Conservation (phyloP, 2,329 filamentous ascomycete genomes). For the Pleurostoma richardsiae region DNA sequence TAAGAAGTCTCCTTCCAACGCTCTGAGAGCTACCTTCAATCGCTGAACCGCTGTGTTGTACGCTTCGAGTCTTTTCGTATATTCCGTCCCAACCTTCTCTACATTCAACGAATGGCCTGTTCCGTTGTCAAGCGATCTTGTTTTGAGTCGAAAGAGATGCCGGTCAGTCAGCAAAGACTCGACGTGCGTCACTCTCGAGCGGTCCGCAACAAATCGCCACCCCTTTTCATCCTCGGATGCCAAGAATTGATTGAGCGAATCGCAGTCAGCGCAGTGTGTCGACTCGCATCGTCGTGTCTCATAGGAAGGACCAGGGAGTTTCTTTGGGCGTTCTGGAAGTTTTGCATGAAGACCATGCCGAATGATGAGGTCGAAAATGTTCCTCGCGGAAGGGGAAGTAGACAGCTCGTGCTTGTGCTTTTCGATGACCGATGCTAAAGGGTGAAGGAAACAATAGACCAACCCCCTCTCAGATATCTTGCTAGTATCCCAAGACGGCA, state of each 20-base stretch:
- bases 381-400: neutral
- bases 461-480: neutral
- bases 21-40: too few relatives aligned
- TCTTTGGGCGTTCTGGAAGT: neutral
- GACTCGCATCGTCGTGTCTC: neutral
- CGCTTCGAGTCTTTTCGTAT: too few relatives aligned
- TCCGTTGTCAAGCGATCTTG: too few relatives aligned
- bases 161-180: too few relatives aligned
- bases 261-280: neutral
- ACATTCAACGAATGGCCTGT: too few relatives aligned
- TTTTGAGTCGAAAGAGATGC: too few relatives aligned
- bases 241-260: neutral
- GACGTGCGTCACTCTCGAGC: too few relatives aligned
- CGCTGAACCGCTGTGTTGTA: too few relatives aligned
- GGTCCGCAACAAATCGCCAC: too few relatives aligned
- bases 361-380: neutral
- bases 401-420: neutral
- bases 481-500: neutral
- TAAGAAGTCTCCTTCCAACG: too few relatives aligned
- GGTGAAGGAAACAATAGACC: neutral
- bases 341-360: neutral
- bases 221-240: neutral
- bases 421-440: neutral
- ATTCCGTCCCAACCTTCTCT: too few relatives aligned
- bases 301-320: neutral